Evolutionary conservation across 2,329 filamentous ascomycete genomes (phyloP).

Genomic region (Talaromyces atroroseus): DNA sequence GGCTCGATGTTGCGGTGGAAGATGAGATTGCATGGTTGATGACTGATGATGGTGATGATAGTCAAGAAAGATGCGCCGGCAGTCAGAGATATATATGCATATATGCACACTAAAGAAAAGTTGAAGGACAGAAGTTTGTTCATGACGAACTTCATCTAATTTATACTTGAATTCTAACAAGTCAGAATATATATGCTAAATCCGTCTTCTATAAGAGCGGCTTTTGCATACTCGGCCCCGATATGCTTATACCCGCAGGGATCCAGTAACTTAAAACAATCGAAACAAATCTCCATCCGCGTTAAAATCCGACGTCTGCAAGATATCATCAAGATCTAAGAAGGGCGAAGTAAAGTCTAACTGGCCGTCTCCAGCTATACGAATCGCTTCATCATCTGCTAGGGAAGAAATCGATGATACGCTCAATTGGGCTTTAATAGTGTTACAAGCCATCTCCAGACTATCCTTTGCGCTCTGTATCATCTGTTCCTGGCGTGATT

Average conservation of each 20-base stretch:
- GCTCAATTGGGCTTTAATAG: background rate
- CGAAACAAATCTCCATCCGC: background rate
- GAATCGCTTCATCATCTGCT: background rate
- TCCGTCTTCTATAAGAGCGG: too few relatives aligned
- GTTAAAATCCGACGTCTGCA: background rate
- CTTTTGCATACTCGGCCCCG: background rate
- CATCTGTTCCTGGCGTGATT: slow-evolving; percentile 4
- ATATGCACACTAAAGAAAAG: too few relatives aligned
- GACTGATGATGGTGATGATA: background rate
- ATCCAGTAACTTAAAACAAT: background rate
- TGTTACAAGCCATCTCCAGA: background rate
- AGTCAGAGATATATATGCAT: background rate
- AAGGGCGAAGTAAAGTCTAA: background rate
- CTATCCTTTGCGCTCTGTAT: slow-evolving; percentile 7
- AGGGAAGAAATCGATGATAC: background rate
- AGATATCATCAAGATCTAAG: slow-evolving; percentile 1
- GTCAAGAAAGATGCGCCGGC: background rate
- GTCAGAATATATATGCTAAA: too few relatives aligned
- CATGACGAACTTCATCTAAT: too few relatives aligned
- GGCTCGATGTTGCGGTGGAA: slow-evolving; percentile 12
- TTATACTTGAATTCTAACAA: too few relatives aligned
- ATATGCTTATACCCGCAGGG: too few relatives aligned
- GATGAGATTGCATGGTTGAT: background rate
- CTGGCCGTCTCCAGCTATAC: background rate
- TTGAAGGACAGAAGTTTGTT: too few relatives aligned